Evolutionary conservation across 805 yeast genomes (phyloP).

Genomic region (Pichia nakasei): DNA sequence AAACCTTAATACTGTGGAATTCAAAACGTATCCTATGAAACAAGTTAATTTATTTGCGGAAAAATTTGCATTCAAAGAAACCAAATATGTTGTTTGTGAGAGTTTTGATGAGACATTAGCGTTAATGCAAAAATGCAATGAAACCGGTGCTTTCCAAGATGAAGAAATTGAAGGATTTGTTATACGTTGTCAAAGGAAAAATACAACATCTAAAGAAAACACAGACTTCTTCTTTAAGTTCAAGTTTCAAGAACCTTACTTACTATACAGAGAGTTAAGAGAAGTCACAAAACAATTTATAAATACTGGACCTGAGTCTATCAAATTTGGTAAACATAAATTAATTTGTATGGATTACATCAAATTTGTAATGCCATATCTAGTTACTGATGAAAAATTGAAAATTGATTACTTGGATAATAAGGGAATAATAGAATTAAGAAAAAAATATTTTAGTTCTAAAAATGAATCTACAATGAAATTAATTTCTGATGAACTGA

Average conservation of each 20-base stretch:
- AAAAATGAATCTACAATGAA: slow-evolving; percentile 53
- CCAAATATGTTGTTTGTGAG: slow-evolving; percentile 37
- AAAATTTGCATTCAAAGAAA: slow-evolving; percentile 60
- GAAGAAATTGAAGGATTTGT: slow-evolving; percentile 92
- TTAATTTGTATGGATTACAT: slow-evolving; percentile 59
- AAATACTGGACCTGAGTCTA: slow-evolving; percentile 27
- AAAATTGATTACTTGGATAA: slow-evolving; percentile 41
- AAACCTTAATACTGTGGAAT: slow-evolving; percentile 55
- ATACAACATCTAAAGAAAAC: not conserved
- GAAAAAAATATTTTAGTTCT: slow-evolving; percentile 53
- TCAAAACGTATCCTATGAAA: slow-evolving; percentile 56
- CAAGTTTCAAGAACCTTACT: slow-evolving; percentile 92
- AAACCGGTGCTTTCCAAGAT: slow-evolving; percentile 62
- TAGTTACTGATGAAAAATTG: slow-evolving; percentile 40
- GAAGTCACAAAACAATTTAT: slow-evolving; percentile 68
- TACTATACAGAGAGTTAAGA: slow-evolving; percentile 83
- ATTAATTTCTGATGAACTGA: slow-evolving; percentile 36
- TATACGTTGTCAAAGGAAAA: slow-evolving; percentile 46
- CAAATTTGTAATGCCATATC: slow-evolving; percentile 50
- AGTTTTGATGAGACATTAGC: slow-evolving; percentile 34
- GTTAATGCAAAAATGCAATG: slow-evolving; percentile 48
- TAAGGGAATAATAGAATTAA: slow-evolving; percentile 63
- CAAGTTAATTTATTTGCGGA: slow-evolving; percentile 53
- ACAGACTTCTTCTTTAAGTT: slow-evolving; percentile 78
- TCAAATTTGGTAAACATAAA: slow-evolving; percentile 40